Evolutionary conservation across 345 rosid species (phyloP).

Genomic region (Gossypium turneri): DNA sequence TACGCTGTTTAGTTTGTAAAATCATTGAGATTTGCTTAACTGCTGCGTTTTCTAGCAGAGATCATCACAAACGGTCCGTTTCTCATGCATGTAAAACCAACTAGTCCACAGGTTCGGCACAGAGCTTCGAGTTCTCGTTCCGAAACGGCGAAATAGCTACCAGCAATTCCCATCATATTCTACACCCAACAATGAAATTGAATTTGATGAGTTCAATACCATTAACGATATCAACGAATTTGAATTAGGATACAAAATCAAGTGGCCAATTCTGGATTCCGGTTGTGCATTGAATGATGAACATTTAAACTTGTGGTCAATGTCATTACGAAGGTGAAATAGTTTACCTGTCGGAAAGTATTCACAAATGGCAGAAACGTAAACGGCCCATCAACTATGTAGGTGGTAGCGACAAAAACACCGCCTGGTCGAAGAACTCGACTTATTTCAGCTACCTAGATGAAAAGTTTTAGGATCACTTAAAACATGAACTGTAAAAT

Average conservation of each 20-base stretch:
- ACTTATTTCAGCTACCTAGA: conserved; percentile 82
- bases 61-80: conserved; percentile 66
- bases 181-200: conserved; percentile 14
- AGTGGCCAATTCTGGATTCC: background rate
- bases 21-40: conserved; percentile 20
- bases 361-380: conserved; percentile 42
- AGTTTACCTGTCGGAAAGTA: conserved; percentile 53
- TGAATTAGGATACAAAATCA: background rate
- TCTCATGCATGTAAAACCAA: conserved; percentile 50
- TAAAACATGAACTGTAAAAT: background rate
- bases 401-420: conserved; percentile 76
- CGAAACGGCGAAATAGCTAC: conserved; percentile 43
- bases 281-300: background rate
- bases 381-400: conserved; percentile 59
- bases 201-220: background rate
- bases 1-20: background rate
- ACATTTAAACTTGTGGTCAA: background rate
- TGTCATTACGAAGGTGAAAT: conserved; percentile 14
- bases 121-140: conserved; percentile 79
- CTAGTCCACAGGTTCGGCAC: conserved; percentile 72
- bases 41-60: conserved; percentile 63
- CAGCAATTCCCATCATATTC: conserved; percentile 47
- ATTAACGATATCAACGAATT: background rate
- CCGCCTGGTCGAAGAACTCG: conserved; percentile 85
- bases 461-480: conserved; percentile 8